These are phyloP conservation scores for Periconia sp. DNA, from an alignment of 2,329 filamentous ascomycete genomes.

Conservation along the genomic window DNA sequence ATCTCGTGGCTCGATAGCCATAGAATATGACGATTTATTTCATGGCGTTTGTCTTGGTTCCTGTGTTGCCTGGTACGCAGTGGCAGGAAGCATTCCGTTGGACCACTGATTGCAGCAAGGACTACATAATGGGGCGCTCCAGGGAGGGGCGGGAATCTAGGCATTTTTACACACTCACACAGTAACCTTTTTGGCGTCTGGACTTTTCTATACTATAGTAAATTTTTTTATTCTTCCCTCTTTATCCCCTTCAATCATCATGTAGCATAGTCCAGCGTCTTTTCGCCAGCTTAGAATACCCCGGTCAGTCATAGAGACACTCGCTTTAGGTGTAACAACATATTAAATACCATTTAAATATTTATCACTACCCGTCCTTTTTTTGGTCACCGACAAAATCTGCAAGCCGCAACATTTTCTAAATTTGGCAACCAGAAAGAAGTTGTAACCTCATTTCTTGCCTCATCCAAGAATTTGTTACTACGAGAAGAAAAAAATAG, in stretches of 20 bases:
- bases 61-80: conserved; percentile 14
- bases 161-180: background rate
- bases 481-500: too few relatives aligned
- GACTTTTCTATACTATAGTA: too few relatives aligned
- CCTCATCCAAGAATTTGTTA: too few relatives aligned
- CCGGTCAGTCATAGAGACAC: background rate
- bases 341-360: background rate
- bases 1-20: background rate
- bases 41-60: background rate
- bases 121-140: background rate
- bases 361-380: background rate
- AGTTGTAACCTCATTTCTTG: too few relatives aligned
- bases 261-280: conserved; percentile 3
- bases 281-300: conserved; percentile 1
- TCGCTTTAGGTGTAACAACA: background rate
- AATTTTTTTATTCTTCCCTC: background rate
- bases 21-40: conserved; percentile 8
- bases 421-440: background rate
- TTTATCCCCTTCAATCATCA: background rate
- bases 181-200: too few relatives aligned
- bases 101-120: conserved; percentile 18
- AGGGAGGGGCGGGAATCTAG: background rate
- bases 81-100: conserved; percentile 41
- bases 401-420: background rate
- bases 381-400: background rate